Conservation (phyloP, 192 early-diverging fungal species). For the Phlyctochytrium arcticum region DNA sequence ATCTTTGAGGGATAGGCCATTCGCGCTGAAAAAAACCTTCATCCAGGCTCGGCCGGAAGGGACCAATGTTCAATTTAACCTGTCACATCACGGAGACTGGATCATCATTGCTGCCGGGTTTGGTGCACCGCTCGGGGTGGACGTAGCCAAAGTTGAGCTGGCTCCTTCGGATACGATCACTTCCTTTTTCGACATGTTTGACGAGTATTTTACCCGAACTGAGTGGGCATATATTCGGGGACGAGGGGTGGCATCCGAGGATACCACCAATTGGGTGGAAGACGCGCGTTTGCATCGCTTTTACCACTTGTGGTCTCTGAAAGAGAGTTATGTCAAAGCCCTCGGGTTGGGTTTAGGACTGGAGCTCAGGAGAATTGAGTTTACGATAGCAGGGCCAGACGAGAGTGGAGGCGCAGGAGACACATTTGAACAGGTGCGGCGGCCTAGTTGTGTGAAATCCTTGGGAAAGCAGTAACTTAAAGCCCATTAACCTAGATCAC, state of each 20-base stretch:
- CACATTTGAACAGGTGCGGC: too few species aligned
- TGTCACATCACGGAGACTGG: slow-evolving; percentile 60
- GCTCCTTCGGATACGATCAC: slow-evolving; percentile 30
- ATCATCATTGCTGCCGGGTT: slow-evolving; percentile 45
- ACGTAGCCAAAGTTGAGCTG: slow-evolving; percentile 46
- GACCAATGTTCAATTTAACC: slow-evolving; percentile 39
- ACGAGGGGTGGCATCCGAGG: too few species aligned
- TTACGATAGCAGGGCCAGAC: too few species aligned
- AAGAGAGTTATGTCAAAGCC: slow-evolving; percentile 57
- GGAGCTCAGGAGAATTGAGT: slow-evolving; percentile 26
- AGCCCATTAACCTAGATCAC: too few species aligned
- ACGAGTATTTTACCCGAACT: slow-evolving; percentile 8
- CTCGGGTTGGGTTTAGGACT: slow-evolving; percentile 50
- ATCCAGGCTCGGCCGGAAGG: slow-evolving; percentile 2
- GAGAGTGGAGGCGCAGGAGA: too few species aligned
- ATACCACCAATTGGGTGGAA: background rate
- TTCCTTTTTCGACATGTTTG: slow-evolving; percentile 29
- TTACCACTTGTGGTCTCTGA: slow-evolving; percentile 52
- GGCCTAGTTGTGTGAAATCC: too few species aligned
- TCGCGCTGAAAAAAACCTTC: too few species aligned
- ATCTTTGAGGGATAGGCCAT: background rate
- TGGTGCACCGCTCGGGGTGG: slow-evolving; percentile 38
- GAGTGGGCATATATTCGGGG: slow-evolving; percentile 22
- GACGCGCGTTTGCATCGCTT: slow-evolving; percentile 34
- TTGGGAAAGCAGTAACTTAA: too few species aligned